Evolutionary conservation across 257 asterid species (phyloP).

Genomic region (Ajuga chamaepitys): DNA sequence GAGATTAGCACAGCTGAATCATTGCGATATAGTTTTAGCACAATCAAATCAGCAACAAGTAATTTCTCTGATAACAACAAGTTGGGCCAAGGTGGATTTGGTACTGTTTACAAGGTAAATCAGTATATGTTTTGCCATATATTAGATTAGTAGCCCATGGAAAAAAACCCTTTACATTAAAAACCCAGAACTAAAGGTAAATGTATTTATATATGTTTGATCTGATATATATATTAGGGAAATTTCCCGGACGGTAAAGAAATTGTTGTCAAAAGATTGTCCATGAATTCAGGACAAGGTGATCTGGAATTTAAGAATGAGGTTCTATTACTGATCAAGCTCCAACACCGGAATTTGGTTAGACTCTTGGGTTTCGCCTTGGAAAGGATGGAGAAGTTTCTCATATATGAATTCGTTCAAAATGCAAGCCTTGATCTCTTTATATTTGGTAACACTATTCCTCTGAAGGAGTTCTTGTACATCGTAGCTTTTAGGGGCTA

Average conservation of each 20-base stretch:
- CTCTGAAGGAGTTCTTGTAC: too few species aligned
- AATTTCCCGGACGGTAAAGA: neutral
- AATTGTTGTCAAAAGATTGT: slow-evolving; percentile 13
- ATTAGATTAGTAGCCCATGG: neutral
- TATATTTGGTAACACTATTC: slow-evolving; percentile 7
- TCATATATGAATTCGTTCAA: slow-evolving; percentile 15
- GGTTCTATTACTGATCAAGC: slow-evolving; percentile 13
- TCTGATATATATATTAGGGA: slow-evolving; percentile 5
- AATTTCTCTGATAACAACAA: slow-evolving; percentile 25
- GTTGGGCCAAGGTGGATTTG: slow-evolving; percentile 39
- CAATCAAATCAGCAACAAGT: slow-evolving; percentile 21
- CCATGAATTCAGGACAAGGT: slow-evolving; percentile 8
- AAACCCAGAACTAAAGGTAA: neutral
- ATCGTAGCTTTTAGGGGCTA: too few species aligned
- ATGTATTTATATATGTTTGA: neutral
- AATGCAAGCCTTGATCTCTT: slow-evolving; percentile 16
- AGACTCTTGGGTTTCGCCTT: slow-evolving; percentile 11
- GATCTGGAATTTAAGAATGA: slow-evolving; percentile 16
- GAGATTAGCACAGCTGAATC: slow-evolving; percentile 13
- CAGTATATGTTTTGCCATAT: neutral
- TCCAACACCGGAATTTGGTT: slow-evolving; percentile 16
- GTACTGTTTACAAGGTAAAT: slow-evolving; percentile 30
- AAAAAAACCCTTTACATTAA: neutral
- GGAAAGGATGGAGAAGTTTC: slow-evolving; percentile 13
- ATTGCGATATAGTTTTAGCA: slow-evolving; percentile 13